These are phyloP conservation scores for Candida sakaeoensis DNA, from an alignment of 805 yeast species.

Conservation along the genomic window DNA sequence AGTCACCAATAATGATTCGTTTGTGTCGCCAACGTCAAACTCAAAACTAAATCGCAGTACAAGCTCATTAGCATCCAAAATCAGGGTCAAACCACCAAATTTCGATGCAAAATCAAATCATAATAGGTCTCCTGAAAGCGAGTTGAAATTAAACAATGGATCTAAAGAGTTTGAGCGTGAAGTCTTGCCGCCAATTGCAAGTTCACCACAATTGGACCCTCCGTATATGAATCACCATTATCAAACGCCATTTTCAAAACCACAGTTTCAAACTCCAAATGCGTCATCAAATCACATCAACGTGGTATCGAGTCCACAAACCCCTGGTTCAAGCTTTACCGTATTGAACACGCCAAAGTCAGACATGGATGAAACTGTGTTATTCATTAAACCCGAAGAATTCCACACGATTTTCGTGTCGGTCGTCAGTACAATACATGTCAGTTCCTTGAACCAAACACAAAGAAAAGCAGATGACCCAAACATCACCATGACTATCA, in stretches of 20 bases:
- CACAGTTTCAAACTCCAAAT: slow-evolving; percentile 7
- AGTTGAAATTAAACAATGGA: not conserved
- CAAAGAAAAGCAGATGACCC: slow-evolving; percentile 53
- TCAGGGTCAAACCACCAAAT: slow-evolving; percentile 10
- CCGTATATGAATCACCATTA: slow-evolving; percentile 5
- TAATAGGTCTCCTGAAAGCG: not conserved
- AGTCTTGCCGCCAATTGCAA: slow-evolving; percentile 1
- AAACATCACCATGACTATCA: slow-evolving; percentile 55
- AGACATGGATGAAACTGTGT: slow-evolving; percentile 40
- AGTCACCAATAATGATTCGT: not conserved
- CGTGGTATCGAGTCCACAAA: slow-evolving; percentile 9
- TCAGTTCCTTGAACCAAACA: slow-evolving; percentile 27
- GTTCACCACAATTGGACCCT: slow-evolving; percentile 9
- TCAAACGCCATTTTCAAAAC: slow-evolving; percentile 2
- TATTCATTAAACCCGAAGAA: slow-evolving; percentile 59
- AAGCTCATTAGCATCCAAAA: slow-evolving; percentile 10
- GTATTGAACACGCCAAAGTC: slow-evolving; percentile 21
- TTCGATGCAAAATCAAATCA: not conserved
- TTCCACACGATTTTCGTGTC: slow-evolving; percentile 47
- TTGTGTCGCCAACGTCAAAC: not conserved
- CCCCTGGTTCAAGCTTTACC: slow-evolving; percentile 25
- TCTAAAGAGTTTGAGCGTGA: not conserved
- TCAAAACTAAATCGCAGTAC: slow-evolving; percentile 8
- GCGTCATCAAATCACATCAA: slow-evolving; percentile 3
- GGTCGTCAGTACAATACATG: slow-evolving; percentile 45